These are phyloP conservation scores for Termitomyces eurrhizus DNA, from an alignment of 768 basidiomycete genomes.

Conservation along the genomic window DNA sequence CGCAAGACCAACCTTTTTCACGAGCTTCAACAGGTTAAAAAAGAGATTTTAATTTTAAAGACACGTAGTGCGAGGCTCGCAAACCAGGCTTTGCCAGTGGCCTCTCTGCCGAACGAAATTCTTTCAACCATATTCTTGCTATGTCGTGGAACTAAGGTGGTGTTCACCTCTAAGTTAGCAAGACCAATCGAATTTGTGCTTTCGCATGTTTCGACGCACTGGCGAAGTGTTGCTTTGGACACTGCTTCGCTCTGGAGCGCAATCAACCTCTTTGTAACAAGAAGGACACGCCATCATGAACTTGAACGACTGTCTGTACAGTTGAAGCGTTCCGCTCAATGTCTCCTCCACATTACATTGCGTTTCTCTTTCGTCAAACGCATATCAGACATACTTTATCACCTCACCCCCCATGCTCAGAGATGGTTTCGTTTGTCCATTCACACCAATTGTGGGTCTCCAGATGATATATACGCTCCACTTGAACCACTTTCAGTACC, in stretches of 20 bases:
- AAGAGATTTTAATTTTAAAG: slow-evolving; percentile 25
- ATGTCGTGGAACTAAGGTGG: slow-evolving; percentile 21
- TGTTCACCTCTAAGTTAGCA: background rate
- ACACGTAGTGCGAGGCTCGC: slow-evolving; percentile 29
- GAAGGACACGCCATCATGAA: slow-evolving; percentile 15
- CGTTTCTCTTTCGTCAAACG: slow-evolving; percentile 21
- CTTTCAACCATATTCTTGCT: slow-evolving; percentile 34
- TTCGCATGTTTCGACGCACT: slow-evolving; percentile 42
- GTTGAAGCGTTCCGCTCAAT: slow-evolving; percentile 32
- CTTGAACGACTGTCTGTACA: slow-evolving; percentile 30
- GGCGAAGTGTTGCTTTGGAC: slow-evolving; percentile 37
- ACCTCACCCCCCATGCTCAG: slow-evolving; percentile 29
- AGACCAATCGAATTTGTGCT: slow-evolving; percentile 32
- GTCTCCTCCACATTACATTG: slow-evolving; percentile 33
- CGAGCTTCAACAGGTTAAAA: slow-evolving; percentile 30
- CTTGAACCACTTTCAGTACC: slow-evolving; percentile 27
- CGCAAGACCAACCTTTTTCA: slow-evolving; percentile 26
- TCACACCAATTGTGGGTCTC: slow-evolving; percentile 18
- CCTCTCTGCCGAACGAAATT: slow-evolving; percentile 37
- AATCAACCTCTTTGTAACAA: slow-evolving; percentile 29
- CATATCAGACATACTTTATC: slow-evolving; percentile 22
- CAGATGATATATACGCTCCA: slow-evolving; percentile 23
- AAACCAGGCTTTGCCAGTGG: slow-evolving; percentile 30
- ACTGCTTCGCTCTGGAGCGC: slow-evolving; percentile 43
- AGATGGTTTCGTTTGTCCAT: slow-evolving; percentile 39